Evolutionary conservation across 495 filamentous ascomycete genomes (phyloP), one percentile per base, ranked within the genome.

Genomic region (Thermochaetoides thermophila): DNA sequence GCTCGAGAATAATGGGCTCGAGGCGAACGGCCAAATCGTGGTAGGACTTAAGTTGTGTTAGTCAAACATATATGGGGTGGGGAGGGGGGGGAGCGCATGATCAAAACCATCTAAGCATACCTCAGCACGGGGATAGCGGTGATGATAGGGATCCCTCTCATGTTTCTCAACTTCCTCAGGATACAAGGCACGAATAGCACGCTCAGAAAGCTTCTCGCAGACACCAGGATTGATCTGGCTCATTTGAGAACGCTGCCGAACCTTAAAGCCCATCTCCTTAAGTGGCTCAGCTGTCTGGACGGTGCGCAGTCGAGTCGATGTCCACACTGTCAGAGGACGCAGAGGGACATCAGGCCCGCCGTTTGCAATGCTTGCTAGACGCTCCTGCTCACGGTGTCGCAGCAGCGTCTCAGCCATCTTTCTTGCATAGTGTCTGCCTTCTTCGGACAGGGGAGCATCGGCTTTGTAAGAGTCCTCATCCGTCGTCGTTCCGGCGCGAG

Each of bases 1-100:
- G 69, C 56, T 99, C 91, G 7, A 99, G 71, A 53, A 99, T 99
- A 39, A 99, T 89, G 7, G 91, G 91, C 55, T 99, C 91, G n/a
- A 96, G 73, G 14, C 91, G 81, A 35, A 96, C 89, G 16, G 91
- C 91, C 24, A 99, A 73, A 50, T 99, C 89, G 55, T 99, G 89
- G 53, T 99, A 99, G 15, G 87, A 96, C 84, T 86, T 37, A 27
- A 14, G n/a, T 31, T 31, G 45, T 42, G 49, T 28, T 43, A 47
- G 23, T 27, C 32, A 40, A 14, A 34, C 25, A 25, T 31, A 11
- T 20, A 4, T 17, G 13, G 0, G 3, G 16, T 2, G 13, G 17
- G 7, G 11, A 25, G 13, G 7, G 1, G 8, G 1, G 5, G 4
- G 31, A 11, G 12, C 16, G 19, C 1, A 7, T 21, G 14, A 11